Base-by-base conservation (phyloP, 495 filamentous ascomycete species). In the Penicillium taxi region DNA sequence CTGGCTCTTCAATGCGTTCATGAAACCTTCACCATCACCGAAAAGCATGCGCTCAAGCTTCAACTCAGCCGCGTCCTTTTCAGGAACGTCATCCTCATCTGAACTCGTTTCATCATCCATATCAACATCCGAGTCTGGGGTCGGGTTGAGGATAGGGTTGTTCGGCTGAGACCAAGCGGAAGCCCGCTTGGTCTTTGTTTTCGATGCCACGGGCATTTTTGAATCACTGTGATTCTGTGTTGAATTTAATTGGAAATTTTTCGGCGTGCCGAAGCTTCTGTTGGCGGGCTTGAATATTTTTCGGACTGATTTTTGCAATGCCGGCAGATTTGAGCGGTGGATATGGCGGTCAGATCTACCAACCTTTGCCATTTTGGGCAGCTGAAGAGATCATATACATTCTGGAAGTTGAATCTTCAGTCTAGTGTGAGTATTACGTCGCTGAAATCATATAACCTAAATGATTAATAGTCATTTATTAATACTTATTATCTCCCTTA, bases 1-100 rank as follows among this genome's bases (percentile, higher is more conserved):
- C 16, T 64, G 60, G 29, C 20, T 52, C 42, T 80, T 78, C 45
- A 94, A 66, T 31, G 77, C 79, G 26, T 76, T 72, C 29, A 76
- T 74, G 55, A 94, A 95, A 18, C 80, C 84, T n/a, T 73, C 73
- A 27, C 81, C 72, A 51, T 91, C 83, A 19, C 90, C 90, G 32
- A 96, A 83, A 2, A 96, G 81, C 41, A 94, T 68, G 41, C 75
- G 72, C 63, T 94, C 88, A 11, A 96, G 74, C 55, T 86, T 86
- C 49, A 76, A 73, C 53, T 96, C 90, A 21, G 80, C 75, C 35
- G 72, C 78, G 48, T 93, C 86, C 56, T 87, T 90, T 27, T 81
- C 79, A 11, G 66, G 58, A 21, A 47, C 32, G 32, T 63, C 56
- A 28, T 73, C 64, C 9, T 71, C 66, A 16, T 67, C 63, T 6